These are phyloP conservation scores for Nyctanthes arbortristis DNA, from an alignment of 257 asterid species.

Conservation along the genomic window DNA sequence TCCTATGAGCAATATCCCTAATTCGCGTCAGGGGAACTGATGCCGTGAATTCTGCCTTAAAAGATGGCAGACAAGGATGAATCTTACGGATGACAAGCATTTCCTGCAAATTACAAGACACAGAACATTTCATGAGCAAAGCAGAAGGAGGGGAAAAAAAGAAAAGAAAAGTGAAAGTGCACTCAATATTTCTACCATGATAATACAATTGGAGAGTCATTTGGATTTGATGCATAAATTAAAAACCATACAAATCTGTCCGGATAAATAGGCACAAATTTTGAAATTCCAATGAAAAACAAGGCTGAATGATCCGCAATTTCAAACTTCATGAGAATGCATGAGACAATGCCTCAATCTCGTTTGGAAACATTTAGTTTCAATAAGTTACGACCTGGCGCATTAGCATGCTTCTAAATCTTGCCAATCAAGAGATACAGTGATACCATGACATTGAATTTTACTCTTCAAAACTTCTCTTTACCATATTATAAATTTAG, in stretches of 20 bases:
- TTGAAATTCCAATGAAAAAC: no score
- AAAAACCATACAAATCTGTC: no score
- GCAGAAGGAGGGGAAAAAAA: background rate
- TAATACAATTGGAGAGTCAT: background rate
- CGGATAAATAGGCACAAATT: no score
- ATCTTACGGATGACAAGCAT: conserved; percentile 90
- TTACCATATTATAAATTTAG: no score
- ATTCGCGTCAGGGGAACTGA: conserved; percentile 96
- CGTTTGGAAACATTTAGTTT: background rate
- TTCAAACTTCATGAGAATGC: background rate
- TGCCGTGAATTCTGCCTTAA: conserved; percentile 97
- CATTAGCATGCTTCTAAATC: background rate
- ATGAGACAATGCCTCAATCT: background rate
- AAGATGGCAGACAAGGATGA: conserved; percentile 95
- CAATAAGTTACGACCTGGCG: background rate
- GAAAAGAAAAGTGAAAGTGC: background rate
- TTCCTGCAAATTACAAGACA: conserved; percentile 61
- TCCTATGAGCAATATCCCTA: conserved; percentile 97
- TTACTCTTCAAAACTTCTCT: background rate
- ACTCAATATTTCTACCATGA: background rate
- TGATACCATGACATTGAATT: background rate
- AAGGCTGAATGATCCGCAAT: no score
- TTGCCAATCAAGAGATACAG: background rate
- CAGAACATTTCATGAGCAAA: background rate
- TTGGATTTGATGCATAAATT: background rate